Percentiles rank a stretch among this genome's conserved stretches.
Evolutionary conservation across 371 early-diverging fungal species (phyloP).

Genomic region (Phascolomyces articulosus): DNA sequence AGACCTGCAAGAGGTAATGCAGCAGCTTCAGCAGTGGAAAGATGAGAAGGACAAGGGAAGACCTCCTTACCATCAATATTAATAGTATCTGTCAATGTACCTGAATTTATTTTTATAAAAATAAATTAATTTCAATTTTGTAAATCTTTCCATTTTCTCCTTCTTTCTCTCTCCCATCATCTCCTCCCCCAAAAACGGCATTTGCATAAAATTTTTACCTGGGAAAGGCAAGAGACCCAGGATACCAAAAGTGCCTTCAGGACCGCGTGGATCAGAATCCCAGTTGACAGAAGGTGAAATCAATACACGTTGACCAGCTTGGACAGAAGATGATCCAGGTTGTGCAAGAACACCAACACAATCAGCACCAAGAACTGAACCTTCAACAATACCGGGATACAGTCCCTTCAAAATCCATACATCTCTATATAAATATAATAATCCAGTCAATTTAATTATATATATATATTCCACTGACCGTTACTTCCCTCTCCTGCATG

Average conservation of each 20-base stretch:
- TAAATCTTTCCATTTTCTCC: neutral
- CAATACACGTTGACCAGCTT: conserved; percentile 50
- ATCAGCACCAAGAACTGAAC: conserved; percentile 64
- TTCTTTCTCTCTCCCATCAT: neutral
- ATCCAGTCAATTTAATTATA: too few relatives aligned
- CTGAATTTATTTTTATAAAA: conserved; percentile 21
- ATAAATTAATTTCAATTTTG: neutral
- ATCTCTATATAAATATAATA: conserved; percentile 39
- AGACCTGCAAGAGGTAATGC: conserved; percentile 74
- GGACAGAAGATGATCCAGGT: conserved; percentile 5
- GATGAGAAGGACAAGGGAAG: conserved; percentile 59
- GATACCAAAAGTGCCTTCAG: conserved; percentile 62
- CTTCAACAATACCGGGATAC: conserved; percentile 45
- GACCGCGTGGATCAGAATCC: conserved; percentile 60
- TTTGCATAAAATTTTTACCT: conserved; percentile 24
- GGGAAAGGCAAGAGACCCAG: conserved; percentile 62
- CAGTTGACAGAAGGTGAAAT: conserved; percentile 65
- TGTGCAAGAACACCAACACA: conserved; percentile 57
- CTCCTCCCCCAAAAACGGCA: neutral
- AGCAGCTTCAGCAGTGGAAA: conserved; percentile 67
- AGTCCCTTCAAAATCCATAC: conserved; percentile 65
- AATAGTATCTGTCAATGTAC: conserved; percentile 65
- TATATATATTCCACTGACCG: too few relatives aligned
- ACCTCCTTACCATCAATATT: conserved; percentile 51
- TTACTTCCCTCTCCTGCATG: too few relatives aligned